Conservation (phyloP, 257 asterid genomes). For the Lithospermum erythrorhizon region DNA sequence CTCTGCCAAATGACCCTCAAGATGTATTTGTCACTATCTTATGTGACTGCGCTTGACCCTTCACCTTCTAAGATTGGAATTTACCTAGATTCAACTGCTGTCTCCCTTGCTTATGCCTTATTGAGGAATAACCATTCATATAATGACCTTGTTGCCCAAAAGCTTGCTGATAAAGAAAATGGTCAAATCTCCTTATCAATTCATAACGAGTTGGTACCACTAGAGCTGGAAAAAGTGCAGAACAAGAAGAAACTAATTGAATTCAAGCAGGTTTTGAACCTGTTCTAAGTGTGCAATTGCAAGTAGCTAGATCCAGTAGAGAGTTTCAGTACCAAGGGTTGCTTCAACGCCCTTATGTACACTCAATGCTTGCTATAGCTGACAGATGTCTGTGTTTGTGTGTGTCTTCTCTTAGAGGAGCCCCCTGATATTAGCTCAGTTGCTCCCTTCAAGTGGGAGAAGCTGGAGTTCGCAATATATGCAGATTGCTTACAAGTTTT, state of each 20-base stretch:
- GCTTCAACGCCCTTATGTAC: slow-evolving; percentile 63
- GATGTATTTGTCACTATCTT: slow-evolving; percentile 35
- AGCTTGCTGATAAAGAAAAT: slow-evolving; percentile 34
- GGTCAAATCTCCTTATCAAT: slow-evolving; percentile 46
- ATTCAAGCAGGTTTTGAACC: slow-evolving; percentile 14
- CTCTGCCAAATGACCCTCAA: slow-evolving; percentile 65
- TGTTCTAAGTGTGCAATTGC: slow-evolving; percentile 60
- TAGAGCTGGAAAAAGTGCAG: slow-evolving; percentile 14
- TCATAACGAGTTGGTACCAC: slow-evolving; percentile 23
- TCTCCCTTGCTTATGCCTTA: slow-evolving; percentile 63
- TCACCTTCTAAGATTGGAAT: slow-evolving; percentile 43
- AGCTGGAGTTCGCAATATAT: slow-evolving; percentile 45
- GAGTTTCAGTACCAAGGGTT: slow-evolving; percentile 38
- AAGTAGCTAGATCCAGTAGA: slow-evolving; percentile 24
- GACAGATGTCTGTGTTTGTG: slow-evolving; percentile 87
- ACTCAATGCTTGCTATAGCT: slow-evolving; percentile 68
- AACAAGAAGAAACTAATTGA: slow-evolving; percentile 9
- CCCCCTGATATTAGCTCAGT: slow-evolving; percentile 44
- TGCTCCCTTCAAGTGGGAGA: slow-evolving; percentile 73
- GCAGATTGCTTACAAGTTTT: no score
- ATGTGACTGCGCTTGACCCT: neutral
- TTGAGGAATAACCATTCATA: slow-evolving; percentile 66
- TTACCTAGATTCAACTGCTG: slow-evolving; percentile 47
- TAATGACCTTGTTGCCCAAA: slow-evolving; percentile 49
- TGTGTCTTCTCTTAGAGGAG: slow-evolving; percentile 61